Evolutionary conservation across 345 rosid species (phyloP), one percentile per base, ranked within the genome.

Genomic region (Mangifera indica): DNA sequence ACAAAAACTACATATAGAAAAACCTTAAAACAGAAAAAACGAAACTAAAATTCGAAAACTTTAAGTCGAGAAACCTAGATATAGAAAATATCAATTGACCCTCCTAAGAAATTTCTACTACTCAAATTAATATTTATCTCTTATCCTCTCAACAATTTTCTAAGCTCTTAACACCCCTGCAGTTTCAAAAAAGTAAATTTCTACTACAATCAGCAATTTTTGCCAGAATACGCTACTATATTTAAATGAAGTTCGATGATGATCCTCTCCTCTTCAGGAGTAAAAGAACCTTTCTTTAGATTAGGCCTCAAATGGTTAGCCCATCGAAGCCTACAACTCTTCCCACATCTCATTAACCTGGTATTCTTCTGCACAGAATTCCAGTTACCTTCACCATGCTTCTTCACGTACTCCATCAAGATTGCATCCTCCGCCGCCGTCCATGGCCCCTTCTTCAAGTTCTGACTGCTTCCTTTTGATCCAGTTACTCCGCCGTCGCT

Each of bases 261-360:
- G 78, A 81, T 74, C n/a, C 67, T 77, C 77, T 93, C 95, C 70
- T 93, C 97, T 15, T 88, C 88, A 11, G 87, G 86, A 42, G 83
- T 77, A 78, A 91, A 87, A 2, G 91, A 79, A 4, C 95, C 93
- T 67, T 89, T 93, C 81, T 87, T 91, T 2, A 93, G 90, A 80
- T 91, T 88, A 44, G 95, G 97, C 60, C 97, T 77, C 77, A 93
- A 88, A 80, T 93, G 98, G 76, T 93, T 91, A 1, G 93, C 90
- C 98, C 98, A 93, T 76, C 98, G 81, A 58, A 93, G 82, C 82
- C 97, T 84, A 60, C 97, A 93, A 62, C 97, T 93, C 79, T 93
- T 93, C 0, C 97, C 97, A 74, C 95, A 89, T 75, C 97, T 85
- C 88, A 82, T 85, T 85, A 93, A 73, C 20, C 92, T 88, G 0